Base-by-base conservation (phyloP, 331 rosid species). In the Malus hybrid region DNA sequence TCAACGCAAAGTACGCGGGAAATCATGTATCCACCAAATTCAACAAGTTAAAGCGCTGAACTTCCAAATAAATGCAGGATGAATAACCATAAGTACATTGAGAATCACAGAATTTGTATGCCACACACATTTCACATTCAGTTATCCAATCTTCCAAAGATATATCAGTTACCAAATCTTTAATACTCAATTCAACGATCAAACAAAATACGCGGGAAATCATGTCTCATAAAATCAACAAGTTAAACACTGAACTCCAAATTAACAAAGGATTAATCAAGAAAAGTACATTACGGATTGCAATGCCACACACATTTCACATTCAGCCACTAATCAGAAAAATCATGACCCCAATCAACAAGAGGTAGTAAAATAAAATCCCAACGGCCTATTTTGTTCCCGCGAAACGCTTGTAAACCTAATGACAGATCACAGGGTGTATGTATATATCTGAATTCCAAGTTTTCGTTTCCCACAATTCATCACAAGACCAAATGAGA, bases 321-420 rank as follows among this genome's bases (percentile, higher is more conserved):
- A 56, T 63, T 53, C 73, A 82, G 36, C 14, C 66, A 39, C 78
- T 73, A 74, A 76, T 65, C 72, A 75, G 58, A 79, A 74, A 77
- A 18, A 68, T 69, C 76, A 83, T 36, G 28, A 70, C 57, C 52
- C 52, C 66, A 70, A 63, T 66, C 50, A 76, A 82, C 72, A 42
- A 65, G 44, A 52, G 48, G 34, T 2, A 74, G 12, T 58, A 34
- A 10, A 36, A 73, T 15, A 10, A 68, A 68, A 1, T 48, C 26
- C 46, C 29, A 50, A n/a, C 4, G 3, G 15, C 57, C 28, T 16
- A 26, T 20, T 24, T 50, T 28, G 39, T 19, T 68, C 57, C 68
- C 18, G 67, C 39, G 22, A 29, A 62, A 60, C 62, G 62, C 52
- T 15, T 34, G 68, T 42, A 50, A 58, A 66, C 20, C 57, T 52